phyloP scores from a whole-genome alignment of 1,284 basidiomycete species.

The Ceratobasidium sp. region DNA sequence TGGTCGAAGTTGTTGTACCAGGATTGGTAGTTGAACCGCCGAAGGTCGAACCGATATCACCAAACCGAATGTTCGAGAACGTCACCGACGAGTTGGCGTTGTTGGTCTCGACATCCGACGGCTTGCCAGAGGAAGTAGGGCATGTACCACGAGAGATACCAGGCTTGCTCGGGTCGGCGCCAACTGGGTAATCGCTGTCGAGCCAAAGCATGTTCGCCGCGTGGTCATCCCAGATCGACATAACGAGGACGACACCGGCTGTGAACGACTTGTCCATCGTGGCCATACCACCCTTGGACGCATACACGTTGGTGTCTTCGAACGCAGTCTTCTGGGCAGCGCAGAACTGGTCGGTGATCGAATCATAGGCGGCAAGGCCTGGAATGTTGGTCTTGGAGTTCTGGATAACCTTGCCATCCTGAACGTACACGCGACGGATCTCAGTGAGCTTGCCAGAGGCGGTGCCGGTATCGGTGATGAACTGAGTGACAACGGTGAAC shows the following conservation, averaged over 20 bases:
- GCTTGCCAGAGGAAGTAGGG: conserved; percentile 23
- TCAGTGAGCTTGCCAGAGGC: conserved; percentile 63
- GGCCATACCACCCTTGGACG: conserved; percentile 62
- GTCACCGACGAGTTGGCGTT: conserved; percentile 49
- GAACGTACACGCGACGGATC: conserved; percentile 69
- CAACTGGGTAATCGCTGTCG: conserved; percentile 68
- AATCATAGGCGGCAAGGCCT: conserved; percentile 53
- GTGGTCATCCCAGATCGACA: conserved; percentile 72
- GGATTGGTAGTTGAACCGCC: background rate
- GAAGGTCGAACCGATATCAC: conserved; percentile 49
- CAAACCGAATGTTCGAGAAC: conserved; percentile 9
- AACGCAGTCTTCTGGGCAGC: conserved; percentile 61
- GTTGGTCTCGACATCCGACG: conserved; percentile 50
- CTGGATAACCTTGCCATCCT: conserved; percentile 65
- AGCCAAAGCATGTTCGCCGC: conserved; percentile 71
- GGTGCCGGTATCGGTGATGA: conserved; percentile 62
- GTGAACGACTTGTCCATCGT: conserved; percentile 63
- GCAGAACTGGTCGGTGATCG: conserved; percentile 58
- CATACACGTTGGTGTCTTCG: conserved; percentile 65
- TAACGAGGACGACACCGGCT: conserved; percentile 67
- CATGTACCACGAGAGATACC: conserved; percentile 41
- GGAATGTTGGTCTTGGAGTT: conserved; percentile 62
- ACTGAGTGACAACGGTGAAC: conserved; percentile 70
- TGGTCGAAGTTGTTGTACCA: background rate
- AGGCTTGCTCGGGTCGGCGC: conserved; percentile 47